Base-by-base conservation (phyloP, 306 rosid genomes). In the Cajanus cajan region DNA sequence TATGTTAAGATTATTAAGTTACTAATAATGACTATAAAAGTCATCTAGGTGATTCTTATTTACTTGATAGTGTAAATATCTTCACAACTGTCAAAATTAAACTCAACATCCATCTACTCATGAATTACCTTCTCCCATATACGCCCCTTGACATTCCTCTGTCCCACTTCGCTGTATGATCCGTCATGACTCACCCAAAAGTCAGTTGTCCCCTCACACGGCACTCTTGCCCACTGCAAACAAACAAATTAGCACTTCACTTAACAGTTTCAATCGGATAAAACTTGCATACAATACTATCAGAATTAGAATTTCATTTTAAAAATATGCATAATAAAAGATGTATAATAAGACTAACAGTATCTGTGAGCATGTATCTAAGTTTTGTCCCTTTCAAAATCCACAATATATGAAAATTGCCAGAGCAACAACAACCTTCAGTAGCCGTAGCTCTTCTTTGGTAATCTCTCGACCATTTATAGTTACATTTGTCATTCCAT, bases 81-180 rank as follows among this genome's bases (percentile, higher is more conserved):
- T 52, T 52, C 21, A 19, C 61, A 8, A 1, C 4, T 55, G 19
- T 54, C 31, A 54, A 55, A 55, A 55, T 55, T 55, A 55, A 54
- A 54, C 31, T 54, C 22, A 61, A 76, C 50, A 76, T 81, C 21
- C 8, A 52, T 73, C 45, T 19, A 39, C 28, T 75, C 10, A 57
- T 73, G 66, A 43, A 45, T 80, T 74, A 93, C 98, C 93, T 84
- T 90, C 55, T 80, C 84, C 98, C 98, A 93, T 64, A 93, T 88
- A 68, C 31, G 79, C 25, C 90, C 97, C 79, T 69, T 85, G 8
- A 76, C 48, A 16, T 76, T 55, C 14, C 63, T 89, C 94, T 91
- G 94, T 81, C 98, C 98, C 82, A 86, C 98, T 86, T 93, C 93
- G 84, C 78, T 87, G 86, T 86, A 90, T 13, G 94, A 75, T 63